Conservation (phyloP, 2,329 filamentous ascomycete genomes). For the Tolypocladium sp. region DNA sequence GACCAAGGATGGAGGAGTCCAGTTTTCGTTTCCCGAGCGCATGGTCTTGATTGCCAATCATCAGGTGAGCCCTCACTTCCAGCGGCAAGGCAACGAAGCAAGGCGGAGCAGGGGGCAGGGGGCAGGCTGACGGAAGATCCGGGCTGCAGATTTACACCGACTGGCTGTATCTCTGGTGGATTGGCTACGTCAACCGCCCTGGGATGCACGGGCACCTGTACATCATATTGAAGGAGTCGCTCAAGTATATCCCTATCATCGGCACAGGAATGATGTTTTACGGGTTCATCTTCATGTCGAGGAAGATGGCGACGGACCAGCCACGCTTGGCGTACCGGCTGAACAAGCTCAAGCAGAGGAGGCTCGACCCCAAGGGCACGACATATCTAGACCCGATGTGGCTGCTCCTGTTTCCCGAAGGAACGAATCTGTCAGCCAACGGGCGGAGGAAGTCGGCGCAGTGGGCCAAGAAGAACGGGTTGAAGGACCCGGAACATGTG, state of each 20-base stretch:
- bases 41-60: slow-evolving; percentile 82
- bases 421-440: slow-evolving; percentile 69
- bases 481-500: slow-evolving; percentile 64
- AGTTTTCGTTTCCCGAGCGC: slow-evolving; percentile 73
- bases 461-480: slow-evolving; percentile 69
- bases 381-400: slow-evolving; percentile 72
- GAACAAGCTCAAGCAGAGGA: slow-evolving; percentile 53
- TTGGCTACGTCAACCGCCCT: slow-evolving; percentile 68
- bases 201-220: slow-evolving; percentile 79
- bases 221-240: slow-evolving; percentile 82
- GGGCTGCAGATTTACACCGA: slow-evolving; percentile 65
- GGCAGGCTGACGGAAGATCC: neutral
- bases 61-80: slow-evolving; percentile 40
- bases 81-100: neutral
- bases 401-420: slow-evolving; percentile 81
- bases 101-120: neutral
- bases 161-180: slow-evolving; percentile 92
- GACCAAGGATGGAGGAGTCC: slow-evolving; percentile 61
- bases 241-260: slow-evolving; percentile 72
- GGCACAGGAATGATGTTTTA: slow-evolving; percentile 79
- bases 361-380: slow-evolving; percentile 42
- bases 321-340: slow-evolving; percentile 67
- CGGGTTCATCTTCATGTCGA: slow-evolving; percentile 85
- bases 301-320: slow-evolving; percentile 76
- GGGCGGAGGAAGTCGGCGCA: slow-evolving; percentile 60